A percentile compares a stretch with the other conserved stretches of the same genome.
Evolutionary conservation across 1,284 basidiomycete species (phyloP).

Genomic region (Irpex lacteus): DNA sequence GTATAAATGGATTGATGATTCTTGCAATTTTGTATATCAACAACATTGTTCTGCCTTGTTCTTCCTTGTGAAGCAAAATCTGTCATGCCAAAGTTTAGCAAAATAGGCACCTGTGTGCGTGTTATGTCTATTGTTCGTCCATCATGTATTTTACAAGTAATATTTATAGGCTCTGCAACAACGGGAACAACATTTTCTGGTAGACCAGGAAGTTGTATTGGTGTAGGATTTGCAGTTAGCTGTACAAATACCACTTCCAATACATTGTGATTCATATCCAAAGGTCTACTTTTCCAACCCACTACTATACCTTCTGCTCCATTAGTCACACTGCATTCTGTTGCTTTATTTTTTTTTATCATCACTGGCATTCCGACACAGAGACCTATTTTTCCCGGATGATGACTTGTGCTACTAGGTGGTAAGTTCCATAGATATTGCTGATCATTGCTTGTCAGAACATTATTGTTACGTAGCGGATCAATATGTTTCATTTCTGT

Average conservation of each 20-base stretch:
- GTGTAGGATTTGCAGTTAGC: slow-evolving; percentile 14
- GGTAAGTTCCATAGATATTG: slow-evolving; percentile 28
- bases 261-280: slow-evolving; percentile 14
- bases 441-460: slow-evolving; percentile 17
- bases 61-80: slow-evolving; percentile 12
- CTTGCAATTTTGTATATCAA: slow-evolving; percentile 7
- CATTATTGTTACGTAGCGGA: slow-evolving; percentile 7
- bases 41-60: slow-evolving; percentile 6
- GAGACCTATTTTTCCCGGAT: slow-evolving; percentile 28
- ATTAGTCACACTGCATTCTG: slow-evolving; percentile 38
- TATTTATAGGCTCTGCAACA: slow-evolving; percentile 5
- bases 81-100: slow-evolving; percentile 3
- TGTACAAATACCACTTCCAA: slow-evolving; percentile 36
- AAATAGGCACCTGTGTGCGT: slow-evolving; percentile 21
- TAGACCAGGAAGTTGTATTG: slow-evolving; percentile 29
- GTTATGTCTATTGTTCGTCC: slow-evolving; percentile 23
- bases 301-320: slow-evolving; percentile 36
- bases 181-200: slow-evolving; percentile 39
- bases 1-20: slow-evolving; percentile 14
- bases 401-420: slow-evolving; percentile 17
- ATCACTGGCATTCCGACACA: slow-evolving; percentile 41
- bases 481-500: neutral
- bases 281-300: slow-evolving; percentile 26
- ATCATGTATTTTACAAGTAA: slow-evolving; percentile 24
- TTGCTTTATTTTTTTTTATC: slow-evolving; percentile 34